phyloP scores from a whole-genome alignment of 2,329 filamentous ascomycete genomes.

The Tolypocladium ophioglossoides region DNA sequence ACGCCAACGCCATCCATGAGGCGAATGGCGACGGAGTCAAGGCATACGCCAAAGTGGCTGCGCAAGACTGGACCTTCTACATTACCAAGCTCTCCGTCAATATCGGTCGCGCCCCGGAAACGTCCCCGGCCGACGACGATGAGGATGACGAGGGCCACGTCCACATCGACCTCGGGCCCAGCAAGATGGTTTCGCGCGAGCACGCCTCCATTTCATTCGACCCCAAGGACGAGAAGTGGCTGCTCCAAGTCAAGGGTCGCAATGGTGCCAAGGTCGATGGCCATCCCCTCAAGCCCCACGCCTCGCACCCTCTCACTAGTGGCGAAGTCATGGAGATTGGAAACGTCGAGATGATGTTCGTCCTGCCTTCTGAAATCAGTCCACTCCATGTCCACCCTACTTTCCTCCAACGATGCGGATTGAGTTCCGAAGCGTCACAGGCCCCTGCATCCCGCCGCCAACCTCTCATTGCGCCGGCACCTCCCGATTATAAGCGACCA shows the following conservation, averaged over 20 bases:
- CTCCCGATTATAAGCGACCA: conserved; percentile 48
- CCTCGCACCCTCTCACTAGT: conserved; percentile 59
- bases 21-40: conserved; percentile 51
- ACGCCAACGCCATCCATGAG: conserved; percentile 54
- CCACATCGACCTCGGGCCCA: conserved; percentile 82
- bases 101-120: conserved; percentile 61
- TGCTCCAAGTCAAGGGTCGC: conserved; percentile 76
- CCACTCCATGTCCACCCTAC: conserved; percentile 57
- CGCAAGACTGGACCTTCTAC: conserved; percentile 76
- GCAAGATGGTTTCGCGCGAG: conserved; percentile 68
- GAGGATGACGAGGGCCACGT: conserved; percentile 43
- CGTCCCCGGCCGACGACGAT: conserved; percentile 23
- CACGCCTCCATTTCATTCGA: conserved; percentile 70
- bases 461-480: conserved; percentile 46
- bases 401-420: conserved; percentile 59
- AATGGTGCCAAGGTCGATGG: conserved; percentile 87
- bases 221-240: conserved; percentile 62
- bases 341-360: conserved; percentile 97
- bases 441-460: conserved; percentile 21
- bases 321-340: conserved; percentile 88
- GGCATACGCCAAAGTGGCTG: conserved; percentile 75
- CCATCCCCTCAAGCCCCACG: conserved; percentile 54
- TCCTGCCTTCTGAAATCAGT: conserved; percentile 65
- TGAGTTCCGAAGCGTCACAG: conserved; percentile 24
- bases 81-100: conserved; percentile 65